These are phyloP conservation scores for Ustilago cynodontis DNA, from an alignment of 1,284 basidiomycete species.

Conservation along the genomic window DNA sequence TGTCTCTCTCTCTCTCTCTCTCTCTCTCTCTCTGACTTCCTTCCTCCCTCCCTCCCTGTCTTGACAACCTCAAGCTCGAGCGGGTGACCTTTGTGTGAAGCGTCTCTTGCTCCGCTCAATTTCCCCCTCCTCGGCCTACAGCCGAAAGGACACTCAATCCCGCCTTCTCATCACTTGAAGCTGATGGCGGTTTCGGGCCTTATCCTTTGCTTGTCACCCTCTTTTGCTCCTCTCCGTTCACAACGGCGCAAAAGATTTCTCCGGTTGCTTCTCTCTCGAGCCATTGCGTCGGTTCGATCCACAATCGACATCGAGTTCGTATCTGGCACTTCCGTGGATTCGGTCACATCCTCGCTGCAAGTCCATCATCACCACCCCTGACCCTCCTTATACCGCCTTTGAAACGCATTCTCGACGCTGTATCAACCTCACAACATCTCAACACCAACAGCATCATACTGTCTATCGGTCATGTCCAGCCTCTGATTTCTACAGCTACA, in stretches of 20 bases:
- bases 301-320: background rate
- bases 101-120: background rate
- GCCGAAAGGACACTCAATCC: background rate
- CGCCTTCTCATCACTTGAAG: background rate
- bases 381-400: no score
- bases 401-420: no score
- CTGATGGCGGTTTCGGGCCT: background rate
- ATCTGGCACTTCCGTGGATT: background rate
- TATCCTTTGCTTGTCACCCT: background rate
- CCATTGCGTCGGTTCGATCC: background rate
- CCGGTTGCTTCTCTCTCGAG: background rate
- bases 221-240: background rate
- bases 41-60: no score
- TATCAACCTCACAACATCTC: background rate
- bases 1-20: no score
- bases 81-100: no score
- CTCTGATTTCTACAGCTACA: background rate
- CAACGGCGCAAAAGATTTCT: background rate
- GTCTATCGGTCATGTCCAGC: constrained; percentile 11
- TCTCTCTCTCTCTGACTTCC: background rate
- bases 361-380: background rate
- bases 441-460: background rate
- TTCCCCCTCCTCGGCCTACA: constrained; percentile 1
- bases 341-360: background rate
- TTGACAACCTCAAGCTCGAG: no score